Base-by-base conservation (phyloP, 495 filamentous ascomycete species). In the Stereocaulon alpinum region DNA sequence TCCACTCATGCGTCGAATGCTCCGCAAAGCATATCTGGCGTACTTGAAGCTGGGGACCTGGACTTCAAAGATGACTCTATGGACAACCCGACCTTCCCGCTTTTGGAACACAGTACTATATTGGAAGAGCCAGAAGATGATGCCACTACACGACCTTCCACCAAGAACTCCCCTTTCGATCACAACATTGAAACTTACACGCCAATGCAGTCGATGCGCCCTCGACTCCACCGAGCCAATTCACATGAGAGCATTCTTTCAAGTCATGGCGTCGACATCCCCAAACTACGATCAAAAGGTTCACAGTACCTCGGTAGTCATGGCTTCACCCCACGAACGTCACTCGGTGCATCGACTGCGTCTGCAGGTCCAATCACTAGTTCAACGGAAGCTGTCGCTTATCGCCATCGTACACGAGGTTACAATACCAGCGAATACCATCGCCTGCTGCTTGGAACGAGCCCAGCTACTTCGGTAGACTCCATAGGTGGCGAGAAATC, bases 161-260 rank as follows among this genome's bases (percentile, higher is more conserved):
- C 61, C 44, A 61, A 60, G 17, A 61, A 58, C 40, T 70, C 72
- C 18, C 60, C 65, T 41, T 48, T 59, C 34, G 51, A 61, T 15
- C 58, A 63, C 37, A 63, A 64, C 18, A 42, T 64, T 47, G 64
- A 69, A 37, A 58, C 68, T 11, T 65, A 67, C 47, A 49, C 37
- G 22, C 15, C 42, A 53, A 17, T 58, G 27, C 40, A 51, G 29
- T 56, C 67, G 30, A 58, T 67, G 30, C 68, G 71, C 17, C 66
- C 66, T 50, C 64, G 64, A 22, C 18, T 71, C 15, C 75, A 77
- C 56, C 67, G 69, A 63, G 70, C 73, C 3, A 57, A 70, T 5
- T 80, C 77, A 0, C 77, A 80, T 53, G 78, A 82, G 48, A 79
- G 76, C 61, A 64, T 82, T 0, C 68, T 82, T 42, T 80, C 79